Conservation (phyloP, 202 grass and related monocot species). For the Carex sylvatica region DNA sequence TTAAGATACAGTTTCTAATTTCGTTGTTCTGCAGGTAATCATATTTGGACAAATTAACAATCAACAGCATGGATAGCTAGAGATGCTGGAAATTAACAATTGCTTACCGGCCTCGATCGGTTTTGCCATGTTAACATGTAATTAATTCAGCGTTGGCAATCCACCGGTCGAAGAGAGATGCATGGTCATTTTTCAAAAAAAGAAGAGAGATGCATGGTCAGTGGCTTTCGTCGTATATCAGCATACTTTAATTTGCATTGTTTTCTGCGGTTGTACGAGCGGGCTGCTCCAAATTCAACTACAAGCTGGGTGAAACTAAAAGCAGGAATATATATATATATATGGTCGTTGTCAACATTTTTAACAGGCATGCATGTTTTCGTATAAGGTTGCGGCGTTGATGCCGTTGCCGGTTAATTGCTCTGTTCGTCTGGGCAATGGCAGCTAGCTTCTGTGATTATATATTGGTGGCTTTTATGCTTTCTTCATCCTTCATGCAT, state of each 20-base stretch:
- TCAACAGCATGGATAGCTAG: background rate
- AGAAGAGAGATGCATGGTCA: background rate
- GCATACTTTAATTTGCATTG: too few relatives aligned
- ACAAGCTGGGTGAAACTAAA: background rate
- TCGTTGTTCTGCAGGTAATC: too few relatives aligned
- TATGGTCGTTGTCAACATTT: constrained; percentile 39
- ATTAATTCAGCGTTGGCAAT: background rate
- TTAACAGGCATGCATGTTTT: constrained; percentile 50
- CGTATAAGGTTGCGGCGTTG: constrained; percentile 46
- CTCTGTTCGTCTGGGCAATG: constrained; percentile 33
- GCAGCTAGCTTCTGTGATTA: constrained; percentile 4
- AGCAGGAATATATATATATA: too few relatives aligned
- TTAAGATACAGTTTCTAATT: too few relatives aligned
- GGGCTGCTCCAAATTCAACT: background rate
- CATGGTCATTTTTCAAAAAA: too few relatives aligned
- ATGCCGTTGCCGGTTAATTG: constrained; percentile 36
- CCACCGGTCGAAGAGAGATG: background rate
- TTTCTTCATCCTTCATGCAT: constrained; percentile 34
- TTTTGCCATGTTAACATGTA: too few relatives aligned
- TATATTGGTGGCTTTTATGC: constrained; percentile 35
- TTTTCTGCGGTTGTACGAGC: background rate
- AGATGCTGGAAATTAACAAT: background rate
- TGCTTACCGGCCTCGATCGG: background rate
- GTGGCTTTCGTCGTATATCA: background rate
- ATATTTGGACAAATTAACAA: too few relatives aligned